These are phyloP conservation scores for Quercus dentata DNA, from an alignment of 306 rosid species.

Conservation along the genomic window DNA sequence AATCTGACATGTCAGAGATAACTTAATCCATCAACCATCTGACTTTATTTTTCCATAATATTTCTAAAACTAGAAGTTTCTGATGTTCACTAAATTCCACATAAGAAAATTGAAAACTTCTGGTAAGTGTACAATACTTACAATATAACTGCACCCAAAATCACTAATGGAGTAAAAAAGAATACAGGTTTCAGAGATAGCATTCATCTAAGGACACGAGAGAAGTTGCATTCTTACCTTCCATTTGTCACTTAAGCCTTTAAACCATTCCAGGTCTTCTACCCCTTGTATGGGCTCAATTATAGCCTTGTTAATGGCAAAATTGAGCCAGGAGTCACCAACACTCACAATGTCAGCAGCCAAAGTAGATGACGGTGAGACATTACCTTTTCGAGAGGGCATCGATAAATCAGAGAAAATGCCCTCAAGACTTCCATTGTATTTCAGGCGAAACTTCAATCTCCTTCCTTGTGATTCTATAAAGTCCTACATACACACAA, in stretches of 20 bases:
- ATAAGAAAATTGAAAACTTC: neutral
- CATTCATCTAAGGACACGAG: neutral
- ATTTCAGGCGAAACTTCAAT: constrained; percentile 57
- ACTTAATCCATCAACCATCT: neutral
- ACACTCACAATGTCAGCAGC: constrained; percentile 80
- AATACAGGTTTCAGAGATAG: neutral
- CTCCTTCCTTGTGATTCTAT: constrained; percentile 80
- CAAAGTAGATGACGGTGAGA: constrained; percentile 54
- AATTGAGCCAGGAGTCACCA: constrained; percentile 90
- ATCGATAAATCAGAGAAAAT: constrained; percentile 63
- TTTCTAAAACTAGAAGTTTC: neutral
- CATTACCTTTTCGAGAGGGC: constrained; percentile 42
- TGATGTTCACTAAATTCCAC: neutral
- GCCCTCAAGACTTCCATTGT: constrained; percentile 54
- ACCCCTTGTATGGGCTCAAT: constrained; percentile 70
- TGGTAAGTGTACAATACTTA: neutral
- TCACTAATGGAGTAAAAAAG: neutral
- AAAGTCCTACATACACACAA: constrained; percentile 56
- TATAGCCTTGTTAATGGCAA: constrained; percentile 57
- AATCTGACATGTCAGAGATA: neutral
- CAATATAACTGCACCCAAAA: neutral
- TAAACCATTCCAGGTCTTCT: constrained; percentile 91
- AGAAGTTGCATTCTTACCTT: constrained; percentile 63
- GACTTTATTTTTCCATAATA: neutral
- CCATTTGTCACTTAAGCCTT: constrained; percentile 69